phyloP scores from a whole-genome alignment of 192 early-diverging fungal genomes.

The Anaeromyces robustus region DNA sequence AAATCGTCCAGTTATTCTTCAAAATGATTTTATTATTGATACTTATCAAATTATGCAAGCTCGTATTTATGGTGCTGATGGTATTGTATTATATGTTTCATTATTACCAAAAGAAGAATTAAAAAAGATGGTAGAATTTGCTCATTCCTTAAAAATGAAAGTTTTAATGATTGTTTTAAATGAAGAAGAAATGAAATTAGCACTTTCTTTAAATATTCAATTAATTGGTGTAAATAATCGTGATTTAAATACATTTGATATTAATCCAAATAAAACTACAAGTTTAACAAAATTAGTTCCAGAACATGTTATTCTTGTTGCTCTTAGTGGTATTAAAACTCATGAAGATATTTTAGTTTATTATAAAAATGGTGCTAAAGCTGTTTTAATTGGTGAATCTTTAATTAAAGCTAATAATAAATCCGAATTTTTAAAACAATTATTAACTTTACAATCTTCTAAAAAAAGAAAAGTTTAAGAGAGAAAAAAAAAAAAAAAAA shows the following conservation, averaged over 20 bases:
- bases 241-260: conserved; percentile 88
- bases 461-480: neutral
- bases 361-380: conserved; percentile 55
- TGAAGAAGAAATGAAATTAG: conserved; percentile 72
- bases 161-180: conserved; percentile 95
- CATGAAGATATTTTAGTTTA: conserved; percentile 74
- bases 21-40: conserved; percentile 95
- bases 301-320: conserved; percentile 52
- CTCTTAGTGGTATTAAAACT: conserved; percentile 76
- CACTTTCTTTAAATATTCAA: conserved; percentile 58
- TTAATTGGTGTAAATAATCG: conserved; percentile 98
- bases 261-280: conserved; percentile 76
- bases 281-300: conserved; percentile 64
- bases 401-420: conserved; percentile 75
- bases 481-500: too few species aligned
- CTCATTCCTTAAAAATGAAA: conserved; percentile 77
- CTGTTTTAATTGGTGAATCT: conserved; percentile 85
- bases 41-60: conserved; percentile 91
- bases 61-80: conserved; percentile 85
- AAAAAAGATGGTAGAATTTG: conserved; percentile 49
- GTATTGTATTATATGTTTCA: conserved; percentile 86
- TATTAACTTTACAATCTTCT: conserved; percentile 22
- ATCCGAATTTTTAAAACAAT: conserved; percentile 50
- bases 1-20: conserved; percentile 76
- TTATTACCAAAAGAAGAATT: conserved; percentile 59